Conservation (phyloP, 2,329 filamentous ascomycete species). For the Sporothrix pallida region DNA sequence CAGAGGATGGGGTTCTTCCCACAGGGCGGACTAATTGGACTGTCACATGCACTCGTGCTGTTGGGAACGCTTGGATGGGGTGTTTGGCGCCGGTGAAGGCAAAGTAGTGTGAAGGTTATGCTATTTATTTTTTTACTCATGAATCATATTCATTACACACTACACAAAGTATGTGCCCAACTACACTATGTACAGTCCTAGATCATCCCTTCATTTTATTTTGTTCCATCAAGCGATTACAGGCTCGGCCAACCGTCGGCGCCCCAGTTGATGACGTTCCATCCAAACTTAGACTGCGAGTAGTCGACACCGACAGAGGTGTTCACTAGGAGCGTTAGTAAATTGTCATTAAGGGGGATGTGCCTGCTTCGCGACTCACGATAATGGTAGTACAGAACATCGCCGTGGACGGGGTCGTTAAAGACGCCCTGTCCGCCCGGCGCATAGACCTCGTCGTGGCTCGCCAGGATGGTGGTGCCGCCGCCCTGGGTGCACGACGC, state of each 20-base stretch:
- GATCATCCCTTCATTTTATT: neutral
- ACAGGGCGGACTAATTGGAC: too few relatives aligned
- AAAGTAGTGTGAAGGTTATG: too few relatives aligned
- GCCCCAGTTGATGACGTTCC: slow-evolving; percentile 29
- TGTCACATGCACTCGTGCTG: too few relatives aligned
- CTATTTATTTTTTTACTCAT: neutral
- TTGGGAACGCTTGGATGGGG: too few relatives aligned
- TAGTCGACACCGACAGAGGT: slow-evolving; percentile 27
- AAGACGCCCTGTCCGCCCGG: slow-evolving; percentile 68
- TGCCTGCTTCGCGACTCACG: too few relatives aligned
- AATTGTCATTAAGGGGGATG: neutral
- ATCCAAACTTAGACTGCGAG: slow-evolving; percentile 18
- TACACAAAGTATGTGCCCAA: neutral
- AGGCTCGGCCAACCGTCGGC: slow-evolving; percentile 26
- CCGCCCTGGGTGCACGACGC: slow-evolving; percentile 60
- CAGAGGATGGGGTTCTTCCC: too few relatives aligned
- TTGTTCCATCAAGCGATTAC: neutral
- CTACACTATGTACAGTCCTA: neutral
- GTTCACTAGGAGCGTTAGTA: slow-evolving; percentile 16
- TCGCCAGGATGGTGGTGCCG: slow-evolving; percentile 63
- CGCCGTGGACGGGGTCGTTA: slow-evolving; percentile 51
- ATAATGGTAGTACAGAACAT: slow-evolving; percentile 67
- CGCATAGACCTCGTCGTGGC: slow-evolving; percentile 63
- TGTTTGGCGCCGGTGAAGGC: too few relatives aligned
- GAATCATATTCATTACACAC: neutral